Evolutionary conservation across 2,329 filamentous ascomycete genomes (phyloP), one percentile per base, ranked within the genome.

Genomic region (Zymoseptoria pseudotritici): DNA sequence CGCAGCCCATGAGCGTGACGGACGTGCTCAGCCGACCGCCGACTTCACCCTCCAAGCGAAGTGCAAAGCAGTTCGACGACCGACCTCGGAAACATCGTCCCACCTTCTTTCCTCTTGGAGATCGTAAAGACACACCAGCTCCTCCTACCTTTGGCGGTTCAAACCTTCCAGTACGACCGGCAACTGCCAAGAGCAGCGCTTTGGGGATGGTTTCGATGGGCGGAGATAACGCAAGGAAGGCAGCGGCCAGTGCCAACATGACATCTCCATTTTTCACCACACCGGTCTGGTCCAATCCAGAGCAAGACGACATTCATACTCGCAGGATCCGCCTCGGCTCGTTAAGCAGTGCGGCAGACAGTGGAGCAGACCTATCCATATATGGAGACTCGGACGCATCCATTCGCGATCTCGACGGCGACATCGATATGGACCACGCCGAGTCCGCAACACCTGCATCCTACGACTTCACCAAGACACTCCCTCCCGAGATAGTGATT

Each of bases 401-500:
- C 46, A 61, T 65, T 26, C 62, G 59, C 42, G 70, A 71, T 52
- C 65, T 63, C n/a, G 69, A 71, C 51, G 68, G 69, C n/a, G 72
- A 73, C 53, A 63, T 68, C 22, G 64, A 69, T 53, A 70, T 71
- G 67, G 55, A 63, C 26, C 52, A 62, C 7, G 62, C 62, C 42
- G 51, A 58, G 10, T 54, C 50, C 24, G 53, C 50, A 17, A 52
- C 51, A 50, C 29, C 36, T 55, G 53, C 58, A 22, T 53, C 58
- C 53, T 36, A 36, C 31, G 68, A 70, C 55, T 65, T 68, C 20
- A 76, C 83, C 36, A 72, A 74, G 49, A 72, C 76, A 8, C 75
- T 88, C 3, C 85, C 85, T 2, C 73, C 79, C 10, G 86, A 88
- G 71, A 76, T 88, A 50, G 76, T 81, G 61, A 79, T 83, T 24